Percentiles rank a stretch among this genome's conserved stretches.
These are phyloP conservation scores for Kurtzmaniella natalensis DNA, from an alignment of 1,139 yeast genomes.

Conservation along the genomic window DNA sequence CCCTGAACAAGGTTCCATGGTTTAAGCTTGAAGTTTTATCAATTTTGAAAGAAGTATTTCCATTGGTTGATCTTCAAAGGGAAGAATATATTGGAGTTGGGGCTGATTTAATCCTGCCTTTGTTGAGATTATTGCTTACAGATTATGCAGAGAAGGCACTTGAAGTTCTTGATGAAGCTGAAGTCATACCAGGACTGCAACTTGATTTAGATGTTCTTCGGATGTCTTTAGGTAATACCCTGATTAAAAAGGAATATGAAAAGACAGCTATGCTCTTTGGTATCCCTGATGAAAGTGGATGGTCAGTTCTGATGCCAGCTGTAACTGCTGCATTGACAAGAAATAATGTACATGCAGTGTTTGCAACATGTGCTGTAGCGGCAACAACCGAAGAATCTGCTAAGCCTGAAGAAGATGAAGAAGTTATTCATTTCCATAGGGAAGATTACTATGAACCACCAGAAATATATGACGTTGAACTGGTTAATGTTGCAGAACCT, in stretches of 20 bases:
- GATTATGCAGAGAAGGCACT: slow-evolving; percentile 86
- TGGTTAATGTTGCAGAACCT: slow-evolving; percentile 51
- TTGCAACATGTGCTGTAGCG: slow-evolving; percentile 65
- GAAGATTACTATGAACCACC: slow-evolving; percentile 58
- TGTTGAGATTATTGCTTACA: slow-evolving; percentile 74
- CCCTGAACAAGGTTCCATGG: slow-evolving; percentile 76
- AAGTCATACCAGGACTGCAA: slow-evolving; percentile 81
- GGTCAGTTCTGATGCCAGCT: slow-evolving; percentile 97
- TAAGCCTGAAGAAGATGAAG: slow-evolving; percentile 22
- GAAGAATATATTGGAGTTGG: slow-evolving; percentile 88
- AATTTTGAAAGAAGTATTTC: slow-evolving; percentile 67
- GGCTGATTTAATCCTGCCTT: slow-evolving; percentile 90
- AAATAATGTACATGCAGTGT: slow-evolving; percentile 93
- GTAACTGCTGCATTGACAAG: slow-evolving; percentile 83
- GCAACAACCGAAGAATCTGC: slow-evolving; percentile 6
- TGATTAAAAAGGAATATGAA: slow-evolving; percentile 76
- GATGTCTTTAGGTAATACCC: slow-evolving; percentile 83
- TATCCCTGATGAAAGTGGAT: slow-evolving; percentile 94
- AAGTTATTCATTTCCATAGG: slow-evolving; percentile 55
- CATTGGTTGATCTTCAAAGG: slow-evolving; percentile 68
- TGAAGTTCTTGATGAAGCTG: slow-evolving; percentile 84
- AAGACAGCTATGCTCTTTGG: slow-evolving; percentile 89
- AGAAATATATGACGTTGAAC: slow-evolving; percentile 28
- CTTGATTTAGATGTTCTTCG: slow-evolving; percentile 87
- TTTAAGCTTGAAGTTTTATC: slow-evolving; percentile 77